Base-by-base conservation (phyloP, 2,329 filamentous ascomycete genomes). In the Pyrenochaeta sp. region DNA sequence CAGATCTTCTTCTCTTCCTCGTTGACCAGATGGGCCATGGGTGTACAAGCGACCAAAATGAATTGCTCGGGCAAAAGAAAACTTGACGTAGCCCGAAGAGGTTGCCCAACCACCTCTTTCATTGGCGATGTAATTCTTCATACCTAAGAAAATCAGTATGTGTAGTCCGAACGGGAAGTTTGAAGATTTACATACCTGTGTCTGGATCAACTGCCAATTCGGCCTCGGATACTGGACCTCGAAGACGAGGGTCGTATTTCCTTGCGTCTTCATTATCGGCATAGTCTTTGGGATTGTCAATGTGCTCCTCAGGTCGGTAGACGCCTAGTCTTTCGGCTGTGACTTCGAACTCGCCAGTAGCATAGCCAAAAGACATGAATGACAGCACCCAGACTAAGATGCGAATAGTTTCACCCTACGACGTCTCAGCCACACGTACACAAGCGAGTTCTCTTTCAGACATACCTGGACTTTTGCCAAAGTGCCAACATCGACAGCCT, bases 121-220 rank as follows among this genome's bases (percentile, higher is more conserved):
- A 63, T 96, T 97, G 48, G 93, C 86, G 57, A 99, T 97, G 71
- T 99, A 99, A 69, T 97, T 97, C 74, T 97, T 99, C 93, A 99
- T 96, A n/a, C 92, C 92, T 63, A 22, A 13, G 11, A 15, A 13
- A 11, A 7, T 19, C 48, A 34, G 31, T 34, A 15, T 3, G 15
- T 13, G 10, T 34, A 15, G 31, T 14, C 14, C n/a, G 6, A 14
- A 5, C 8, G n/a, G n/a, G 4, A 15, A 6, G 14, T 1, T 34
- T 10, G 15, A 34, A 14, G 10, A 34, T 23, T 7, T 20, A n/a
- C 31, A 22, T 34, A 34, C 68, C 70, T n/a, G 70, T 73, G 5
- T 73, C 52, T 11, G 64, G 68, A 51, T 79, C 77, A 7, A 79
- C 60, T 4, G 72, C 72, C 9, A 79, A 62, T 51, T 79, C 77